Conservation (phyloP, 2,329 filamentous ascomycete genomes). For the Fusarium neocosmosporiellum region DNA sequence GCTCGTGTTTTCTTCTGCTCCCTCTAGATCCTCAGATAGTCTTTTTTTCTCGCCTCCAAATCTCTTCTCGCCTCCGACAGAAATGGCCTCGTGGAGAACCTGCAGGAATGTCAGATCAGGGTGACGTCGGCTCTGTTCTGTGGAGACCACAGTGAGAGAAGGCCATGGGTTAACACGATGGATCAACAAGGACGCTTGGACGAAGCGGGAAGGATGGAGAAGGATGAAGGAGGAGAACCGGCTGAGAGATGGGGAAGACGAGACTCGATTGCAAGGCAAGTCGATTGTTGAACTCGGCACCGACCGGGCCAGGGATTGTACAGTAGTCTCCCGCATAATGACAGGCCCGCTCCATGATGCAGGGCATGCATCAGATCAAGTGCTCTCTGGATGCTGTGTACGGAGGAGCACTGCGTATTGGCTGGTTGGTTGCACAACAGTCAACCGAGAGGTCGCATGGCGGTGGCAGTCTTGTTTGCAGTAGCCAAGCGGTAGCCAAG, state of each 20-base stretch:
- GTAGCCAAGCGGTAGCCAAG: not conserved
- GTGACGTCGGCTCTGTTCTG: not conserved
- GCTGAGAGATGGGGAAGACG: not conserved
- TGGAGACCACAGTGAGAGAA: not conserved
- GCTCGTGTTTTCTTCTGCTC: slow-evolving; percentile 18
- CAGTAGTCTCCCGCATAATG: not conserved
- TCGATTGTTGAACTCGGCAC: slow-evolving; percentile 11
- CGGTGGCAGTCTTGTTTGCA: not conserved
- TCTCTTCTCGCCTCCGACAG: not conserved
- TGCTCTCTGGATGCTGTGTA: not conserved
- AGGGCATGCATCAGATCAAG: slow-evolving; percentile 3
- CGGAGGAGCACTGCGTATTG: not conserved
- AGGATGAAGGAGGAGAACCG: not conserved
- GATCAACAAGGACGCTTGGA: slow-evolving; percentile 7
- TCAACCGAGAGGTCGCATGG: not conserved
- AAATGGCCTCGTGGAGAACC: slow-evolving; percentile 1
- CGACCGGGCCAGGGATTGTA: slow-evolving; percentile 14
- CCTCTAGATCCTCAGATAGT: not conserved
- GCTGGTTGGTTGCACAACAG: not conserved
- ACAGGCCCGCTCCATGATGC: slow-evolving; percentile 3
- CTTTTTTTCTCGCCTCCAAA: not conserved
- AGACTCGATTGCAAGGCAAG: slow-evolving; percentile 1
- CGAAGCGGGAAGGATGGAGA: slow-evolving; percentile 11
- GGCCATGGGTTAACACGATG: not conserved
- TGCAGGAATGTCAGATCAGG: slow-evolving; percentile 7